Evolutionary conservation across 1,284 basidiomycete genomes (phyloP).

Genomic region (Termitomyces sp.): DNA sequence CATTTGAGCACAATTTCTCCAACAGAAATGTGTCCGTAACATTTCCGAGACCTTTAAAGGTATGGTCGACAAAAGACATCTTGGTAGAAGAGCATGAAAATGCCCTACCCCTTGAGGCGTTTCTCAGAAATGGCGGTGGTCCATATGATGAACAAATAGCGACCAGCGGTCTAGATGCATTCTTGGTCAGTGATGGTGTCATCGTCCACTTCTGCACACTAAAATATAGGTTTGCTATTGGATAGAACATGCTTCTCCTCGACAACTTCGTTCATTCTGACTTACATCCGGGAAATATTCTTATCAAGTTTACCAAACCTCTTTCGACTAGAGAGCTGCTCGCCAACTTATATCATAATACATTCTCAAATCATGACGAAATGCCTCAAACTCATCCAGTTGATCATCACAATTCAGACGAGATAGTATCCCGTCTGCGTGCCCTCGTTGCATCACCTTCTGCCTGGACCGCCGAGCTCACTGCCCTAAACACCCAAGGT

Average conservation of each 20-base stretch:
- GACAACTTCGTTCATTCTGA: constrained; percentile 99
- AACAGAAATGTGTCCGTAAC: constrained; percentile 76
- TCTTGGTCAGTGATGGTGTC: constrained; percentile 63
- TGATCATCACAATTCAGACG: constrained; percentile 50
- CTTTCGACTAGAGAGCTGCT: constrained; percentile 58
- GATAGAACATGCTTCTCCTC: constrained; percentile 92
- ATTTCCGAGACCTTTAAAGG: constrained; percentile 84
- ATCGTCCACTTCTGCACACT: neutral
- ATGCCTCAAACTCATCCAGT: constrained; percentile 25
- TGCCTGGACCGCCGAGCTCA: constrained; percentile 73
- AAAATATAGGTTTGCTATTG: neutral
- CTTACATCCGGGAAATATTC: constrained; percentile 93
- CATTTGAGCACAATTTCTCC: constrained; percentile 86
- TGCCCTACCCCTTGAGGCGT: constrained; percentile 86
- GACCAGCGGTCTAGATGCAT: constrained; percentile 91
- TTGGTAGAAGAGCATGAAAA: constrained; percentile 93
- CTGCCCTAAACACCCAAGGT: constrained; percentile 60
- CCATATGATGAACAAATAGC: constrained; percentile 89
- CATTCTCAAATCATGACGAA: constrained; percentile 41
- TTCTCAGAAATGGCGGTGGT: constrained; percentile 86
- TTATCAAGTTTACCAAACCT: constrained; percentile 93
- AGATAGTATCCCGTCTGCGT: constrained; percentile 67
- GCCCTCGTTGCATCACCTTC: constrained; percentile 50
- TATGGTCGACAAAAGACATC: constrained; percentile 78
- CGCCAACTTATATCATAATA: constrained; percentile 44